Evolutionary conservation across 768 basidiomycete genomes (phyloP).

Genomic region (Lanmaoa rubissima): DNA sequence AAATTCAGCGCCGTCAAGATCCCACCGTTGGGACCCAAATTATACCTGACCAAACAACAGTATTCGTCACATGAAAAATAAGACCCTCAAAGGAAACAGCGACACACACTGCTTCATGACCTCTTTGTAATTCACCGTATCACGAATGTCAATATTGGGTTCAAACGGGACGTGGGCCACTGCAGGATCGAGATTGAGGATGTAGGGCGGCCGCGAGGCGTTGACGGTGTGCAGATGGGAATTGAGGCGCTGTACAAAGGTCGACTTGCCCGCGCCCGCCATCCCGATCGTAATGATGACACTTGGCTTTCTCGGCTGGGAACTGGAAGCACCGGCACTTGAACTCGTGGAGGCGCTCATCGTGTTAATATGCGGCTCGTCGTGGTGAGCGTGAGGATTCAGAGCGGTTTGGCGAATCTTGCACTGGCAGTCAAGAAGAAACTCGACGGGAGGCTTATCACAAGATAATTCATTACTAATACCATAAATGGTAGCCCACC

Average conservation of each 20-base stretch:
- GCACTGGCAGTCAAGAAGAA: conserved; percentile 7
- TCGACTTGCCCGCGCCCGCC: conserved; percentile 98
- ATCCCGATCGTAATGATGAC: conserved; percentile 92
- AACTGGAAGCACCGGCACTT: background rate
- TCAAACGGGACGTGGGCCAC: conserved; percentile 90
- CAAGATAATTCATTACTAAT: background rate
- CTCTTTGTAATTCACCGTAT: conserved; percentile 95
- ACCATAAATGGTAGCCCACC: conserved; percentile 15
- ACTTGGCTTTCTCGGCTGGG: conserved; percentile 52
- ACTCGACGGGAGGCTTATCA: background rate
- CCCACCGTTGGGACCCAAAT: conserved; percentile 96
- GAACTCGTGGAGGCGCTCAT: conserved; percentile 24
- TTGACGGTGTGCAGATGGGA: conserved; percentile 77
- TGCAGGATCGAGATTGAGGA: conserved; percentile 97
- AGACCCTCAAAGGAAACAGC: conserved; percentile 21
- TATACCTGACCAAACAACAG: conserved; percentile 62
- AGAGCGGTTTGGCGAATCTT: background rate
- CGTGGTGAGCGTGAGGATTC: background rate
- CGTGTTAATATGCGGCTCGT: background rate
- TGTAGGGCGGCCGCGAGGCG: conserved; percentile 77
- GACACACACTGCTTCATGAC: conserved; percentile 98
- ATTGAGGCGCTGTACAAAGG: conserved; percentile 93
- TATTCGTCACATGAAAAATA: conserved; percentile 13
- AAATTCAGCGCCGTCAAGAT: conserved; percentile 96
- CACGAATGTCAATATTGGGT: conserved; percentile 96